phyloP scores from a whole-genome alignment of 768 basidiomycete species.

The Russula earlei region DNA sequence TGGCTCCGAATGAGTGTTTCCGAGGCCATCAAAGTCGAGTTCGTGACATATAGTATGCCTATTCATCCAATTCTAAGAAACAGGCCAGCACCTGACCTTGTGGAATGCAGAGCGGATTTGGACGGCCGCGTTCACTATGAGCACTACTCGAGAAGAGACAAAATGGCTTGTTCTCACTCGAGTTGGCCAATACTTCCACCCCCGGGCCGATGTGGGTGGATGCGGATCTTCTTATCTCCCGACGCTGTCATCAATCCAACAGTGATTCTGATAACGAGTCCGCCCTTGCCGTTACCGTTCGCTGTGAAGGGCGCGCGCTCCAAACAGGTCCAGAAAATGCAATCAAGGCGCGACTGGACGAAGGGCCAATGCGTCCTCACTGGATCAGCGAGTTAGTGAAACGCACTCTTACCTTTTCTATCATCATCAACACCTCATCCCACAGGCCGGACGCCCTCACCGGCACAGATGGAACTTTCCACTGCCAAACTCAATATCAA shows the following conservation, averaged over 20 bases:
- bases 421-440: background rate
- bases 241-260: background rate
- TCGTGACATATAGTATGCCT: constrained; percentile 49
- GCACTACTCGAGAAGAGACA: constrained; percentile 10
- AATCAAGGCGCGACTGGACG: constrained; percentile 4
- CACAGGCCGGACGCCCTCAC: constrained; percentile 22
- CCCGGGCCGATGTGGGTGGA: constrained; percentile 52
- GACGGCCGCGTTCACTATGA: constrained; percentile 35
- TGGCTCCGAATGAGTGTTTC: constrained; percentile 61
- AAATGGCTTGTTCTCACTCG: constrained; percentile 39
- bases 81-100: background rate
- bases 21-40: constrained; percentile 47
- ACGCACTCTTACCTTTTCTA: background rate
- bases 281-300: background rate
- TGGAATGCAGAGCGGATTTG: constrained; percentile 43
- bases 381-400: constrained; percentile 32
- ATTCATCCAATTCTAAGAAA: background rate
- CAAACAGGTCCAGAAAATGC: background rate
- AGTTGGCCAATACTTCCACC: constrained; percentile 45
- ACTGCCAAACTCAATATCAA: constrained; percentile 6
- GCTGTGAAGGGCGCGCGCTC: background rate
- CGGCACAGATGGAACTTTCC: constrained; percentile 21
- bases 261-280: background rate
- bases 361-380: constrained; percentile 4
- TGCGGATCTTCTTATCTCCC: constrained; percentile 38